Evolutionary conservation across 441 rosid species (phyloP), one percentile per base, ranked within the genome.

Genomic region (Raphanus hybrid): DNA sequence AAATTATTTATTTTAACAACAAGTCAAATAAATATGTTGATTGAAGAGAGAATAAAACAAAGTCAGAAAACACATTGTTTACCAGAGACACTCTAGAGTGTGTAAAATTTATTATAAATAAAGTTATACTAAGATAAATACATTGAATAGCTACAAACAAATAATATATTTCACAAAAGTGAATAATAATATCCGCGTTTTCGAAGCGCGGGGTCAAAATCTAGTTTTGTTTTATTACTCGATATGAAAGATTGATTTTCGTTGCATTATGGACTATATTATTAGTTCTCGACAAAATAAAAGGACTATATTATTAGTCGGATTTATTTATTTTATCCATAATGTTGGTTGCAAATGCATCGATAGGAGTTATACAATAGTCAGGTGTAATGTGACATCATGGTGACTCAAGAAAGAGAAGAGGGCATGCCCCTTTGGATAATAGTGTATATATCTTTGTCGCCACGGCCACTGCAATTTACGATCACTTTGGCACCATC

Each of bases 401-500:
- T 70, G 43, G 15, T 71, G 52, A 55, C 4, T 77, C 64, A 67
- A 48, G 32, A 43, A n/a, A 4, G 16, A 65, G 67, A 61, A 66
- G 67, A 60, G 29, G 8, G 50, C 10, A 52, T 29, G 71, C 72
- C 71, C 55, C 12, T 65, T 75, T 70, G 35, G 4, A 83, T 71
- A 64, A 90, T 86, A 1, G 73, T 75, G 11, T 78, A 76, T 1
- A 86, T 85, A 66, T 93, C 96, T 76, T 91, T 90, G 20, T 91
- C 89, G 7, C 97, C 98, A 0, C 87, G 84, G 0, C 96, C 98
- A 29, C 96, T 93, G 50, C 87, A 78, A 27, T 88, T 91, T 2
- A 92, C 89, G 2, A 92, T 83, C 57, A 93, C 86, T 77, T 85
- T 89, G 35, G 90, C 64, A 8, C 87, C 90, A 60, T 86, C 52